Base-by-base conservation (phyloP, 495 filamentous ascomycete genomes). In the Eremomyces bilateralis region DNA sequence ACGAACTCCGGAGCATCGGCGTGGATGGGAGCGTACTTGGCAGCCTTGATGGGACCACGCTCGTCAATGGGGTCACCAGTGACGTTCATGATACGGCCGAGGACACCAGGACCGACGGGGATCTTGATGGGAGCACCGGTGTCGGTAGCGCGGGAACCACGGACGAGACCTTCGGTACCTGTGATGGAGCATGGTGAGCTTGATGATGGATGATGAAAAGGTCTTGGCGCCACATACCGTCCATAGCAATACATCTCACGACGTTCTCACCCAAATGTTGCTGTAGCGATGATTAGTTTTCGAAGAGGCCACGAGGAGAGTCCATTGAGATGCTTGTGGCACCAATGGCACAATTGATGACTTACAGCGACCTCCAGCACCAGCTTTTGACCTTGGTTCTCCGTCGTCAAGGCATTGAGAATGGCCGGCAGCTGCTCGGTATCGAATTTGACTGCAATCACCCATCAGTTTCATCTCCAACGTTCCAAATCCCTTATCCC, bases 181-280 rank as follows among this genome's bases (percentile, higher is more conserved):
- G 47, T 13, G n/a, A n/a, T n/a, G n/a, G 30, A 8, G 8, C 6
- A 15, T 32, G 6, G 30, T 28, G 8, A 28, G 24, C 13, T 28
- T 28, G 8, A 30, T 37, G 18, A 39, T 32, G 29, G 42, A 33
- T 52, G 11, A 31, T 12, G 21, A 10, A 33, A 20, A 10, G 6
- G 19, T 34, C 8, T 31, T 10, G 11, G 27, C 27, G 10, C 10
- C 8, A 30, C 77, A 60, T 72, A 91, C 88, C 88, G 63, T 97
- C 88, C 88, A 97, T 97, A 63, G 88, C 90, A 90, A 97, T 97
- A 57, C 80, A 84, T 63, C 88, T 76, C 60, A 97, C 90, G 56
- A 93, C 82, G 71, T 79, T 92, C 71, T 97, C 80, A 66, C 88
- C 88, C 62, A 97, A 65, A 72, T 97, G 88, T 92, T 97, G 88